Evolutionary conservation across 2,329 filamentous ascomycete species (phyloP), one percentile per base, ranked within the genome.

Genomic region (Diaporthe citrichinensis): DNA sequence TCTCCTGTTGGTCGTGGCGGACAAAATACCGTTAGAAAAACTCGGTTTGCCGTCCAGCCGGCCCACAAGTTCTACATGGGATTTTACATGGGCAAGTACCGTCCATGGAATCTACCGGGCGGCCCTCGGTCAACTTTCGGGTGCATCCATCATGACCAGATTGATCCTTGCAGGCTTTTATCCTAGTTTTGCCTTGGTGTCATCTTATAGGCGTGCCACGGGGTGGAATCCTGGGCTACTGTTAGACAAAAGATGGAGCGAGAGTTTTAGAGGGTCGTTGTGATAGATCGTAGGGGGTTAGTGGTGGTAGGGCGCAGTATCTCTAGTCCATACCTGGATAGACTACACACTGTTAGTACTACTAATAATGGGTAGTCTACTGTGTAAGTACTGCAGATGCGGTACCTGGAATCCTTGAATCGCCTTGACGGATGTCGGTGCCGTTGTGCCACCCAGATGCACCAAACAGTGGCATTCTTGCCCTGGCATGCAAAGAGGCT

Each of bases 91-190:
- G 59, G 39, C 39, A 28, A 44, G 39, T 39, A 61, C 14, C 31
- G 49, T 55, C 55, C 49, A 41, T 55, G 9, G 31, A 28, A 17
- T 25, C 34, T 4, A 14, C 34, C 49, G 65, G 65, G n/a, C 65
- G 65, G 65, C 49, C 49, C 65, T 69, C 65, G 65, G 65, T 69
- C 65, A 69, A 69, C 49, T 69, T 69, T 53, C 65, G 65, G 65
- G 65, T 55, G 65, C 65, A 69, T 69, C n/a, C 65, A 41, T 41
- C 34, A 55, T 7, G n/a, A 41, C 34, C 34, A 51, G 65, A 69
- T 41, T 55, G 49, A 69, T 55, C 65, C 65, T 69, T 69, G 65
- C 34, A 69, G 46, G 14, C n/a, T 25, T 41, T 34, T 6, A 34
- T 55, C 65, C 49, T 69, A 69, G 65, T 28, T 41, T 41, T 55